A percentile compares a stretch with the other conserved stretches of the same genome.
Conservation (phyloP, 1,284 basidiomycete species). For the Rhodotorula sp. region DNA sequence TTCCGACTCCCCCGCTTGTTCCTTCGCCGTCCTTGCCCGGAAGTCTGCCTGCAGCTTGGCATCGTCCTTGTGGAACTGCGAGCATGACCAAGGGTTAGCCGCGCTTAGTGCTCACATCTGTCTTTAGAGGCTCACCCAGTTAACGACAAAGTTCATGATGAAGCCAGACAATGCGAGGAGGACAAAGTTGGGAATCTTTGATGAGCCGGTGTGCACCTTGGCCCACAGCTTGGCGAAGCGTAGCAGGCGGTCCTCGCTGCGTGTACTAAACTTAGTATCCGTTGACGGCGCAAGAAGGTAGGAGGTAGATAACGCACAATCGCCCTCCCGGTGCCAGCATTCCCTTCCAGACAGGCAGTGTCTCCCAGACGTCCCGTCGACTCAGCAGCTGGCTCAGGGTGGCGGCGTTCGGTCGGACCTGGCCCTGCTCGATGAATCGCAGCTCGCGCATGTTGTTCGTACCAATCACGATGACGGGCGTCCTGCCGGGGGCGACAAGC, state of each 20-base stretch:
- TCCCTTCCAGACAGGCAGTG: constrained; percentile 18
- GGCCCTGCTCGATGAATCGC: constrained; percentile 39
- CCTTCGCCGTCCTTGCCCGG: neutral
- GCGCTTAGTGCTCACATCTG: too few species aligned
- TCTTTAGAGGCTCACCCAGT: constrained; percentile 8
- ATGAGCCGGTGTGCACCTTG: constrained; percentile 24
- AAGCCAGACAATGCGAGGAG: constrained; percentile 33
- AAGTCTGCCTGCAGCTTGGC: constrained; percentile 1
- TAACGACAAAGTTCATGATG: constrained; percentile 36
- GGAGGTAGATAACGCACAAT: constrained; percentile 14
- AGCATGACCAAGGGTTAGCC: neutral
- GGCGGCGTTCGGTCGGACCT: constrained; percentile 15
- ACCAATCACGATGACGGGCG: constrained; percentile 40
- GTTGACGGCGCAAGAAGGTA: too few species aligned
- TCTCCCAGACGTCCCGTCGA: constrained; percentile 27
- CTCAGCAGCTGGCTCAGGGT: constrained; percentile 18
- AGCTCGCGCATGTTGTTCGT: constrained; percentile 29
- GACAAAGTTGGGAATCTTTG: constrained; percentile 33
- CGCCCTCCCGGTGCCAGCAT: constrained; percentile 25
- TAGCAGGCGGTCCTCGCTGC: constrained; percentile 20
- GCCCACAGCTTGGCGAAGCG: constrained; percentile 24
- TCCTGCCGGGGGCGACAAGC: constrained; percentile 4
- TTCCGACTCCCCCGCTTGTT: neutral
- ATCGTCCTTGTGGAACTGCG: constrained; percentile 27
- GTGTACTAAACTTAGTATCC: neutral